Evolutionary conservation across 345 rosid genomes (phyloP).

Genomic region (Erucastrum elatum): DNA sequence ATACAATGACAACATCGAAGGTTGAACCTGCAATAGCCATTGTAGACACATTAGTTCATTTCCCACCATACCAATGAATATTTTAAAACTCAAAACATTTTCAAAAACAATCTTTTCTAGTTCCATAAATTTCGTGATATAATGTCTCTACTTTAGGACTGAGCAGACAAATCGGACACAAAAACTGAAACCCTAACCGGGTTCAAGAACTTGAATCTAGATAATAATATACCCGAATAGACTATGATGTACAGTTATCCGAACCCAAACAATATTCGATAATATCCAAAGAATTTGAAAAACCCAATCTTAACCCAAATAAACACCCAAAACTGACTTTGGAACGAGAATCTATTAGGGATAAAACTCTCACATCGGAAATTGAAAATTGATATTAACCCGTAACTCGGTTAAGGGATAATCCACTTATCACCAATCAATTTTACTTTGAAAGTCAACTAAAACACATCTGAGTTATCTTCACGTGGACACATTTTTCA

Average conservation of each 20-base stretch:
- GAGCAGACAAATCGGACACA: background rate
- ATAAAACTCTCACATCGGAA: background rate
- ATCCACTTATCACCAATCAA: background rate
- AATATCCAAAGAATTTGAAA: background rate
- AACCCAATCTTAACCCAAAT: background rate
- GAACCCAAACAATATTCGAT: background rate
- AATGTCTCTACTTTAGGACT: background rate
- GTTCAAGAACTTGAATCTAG: background rate
- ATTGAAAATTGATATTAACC: background rate
- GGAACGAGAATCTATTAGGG: background rate
- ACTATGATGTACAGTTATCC: background rate
- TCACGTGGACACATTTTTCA: background rate
- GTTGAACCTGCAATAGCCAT: conserved; percentile 17
- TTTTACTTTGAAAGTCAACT: background rate
- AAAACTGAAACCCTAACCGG: background rate
- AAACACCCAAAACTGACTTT: background rate
- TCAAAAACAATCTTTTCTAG: conserved; percentile 1
- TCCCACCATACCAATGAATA: background rate
- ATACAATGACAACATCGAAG: conserved; percentile 23
- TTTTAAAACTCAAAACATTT: background rate
- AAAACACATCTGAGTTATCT: background rate
- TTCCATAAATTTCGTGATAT: background rate
- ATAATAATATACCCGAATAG: background rate
- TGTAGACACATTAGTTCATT: conserved; percentile 4
- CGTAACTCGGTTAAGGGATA: background rate